Evolutionary conservation across 345 rosid genomes (phyloP), one percentile per base, ranked within the genome.

Genomic region (Luvunga scandens): DNA sequence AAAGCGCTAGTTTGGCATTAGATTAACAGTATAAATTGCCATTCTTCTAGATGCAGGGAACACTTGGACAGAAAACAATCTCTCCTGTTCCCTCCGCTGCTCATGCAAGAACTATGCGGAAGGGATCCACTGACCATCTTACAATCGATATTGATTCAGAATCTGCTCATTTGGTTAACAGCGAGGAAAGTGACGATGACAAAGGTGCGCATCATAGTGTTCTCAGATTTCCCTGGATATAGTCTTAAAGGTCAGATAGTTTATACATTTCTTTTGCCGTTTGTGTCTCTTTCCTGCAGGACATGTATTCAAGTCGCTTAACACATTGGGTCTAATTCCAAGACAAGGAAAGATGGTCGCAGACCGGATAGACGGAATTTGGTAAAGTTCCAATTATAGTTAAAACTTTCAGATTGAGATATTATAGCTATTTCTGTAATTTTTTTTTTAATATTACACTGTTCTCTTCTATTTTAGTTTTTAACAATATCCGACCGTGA

Each of bases 121-220:
- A 95, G 84, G 99, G 93, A 70, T 91, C 99, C 31, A 71, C 92
- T 1, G 98, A 95, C 74, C 98, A 95, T 81, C 98, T 93, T n/a
- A 87, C 92, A 42, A 89, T 95, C 55, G 88, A 83, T 81, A 84
- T 95, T 71, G 99, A 91, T 73, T 72, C 81, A 22, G 98, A 95
- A 73, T 83, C 97, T 33, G 85, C 82, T 77, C 91, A 77, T 77
- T 85, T 93, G 73, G 84, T 92, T 73, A 86, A 76, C 83, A 68
- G 69, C 9, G 89, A 79, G 82, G 92, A 89, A 83, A 86, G 91
- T 22, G 94, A 92, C 50, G 94, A 89, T 81, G 98, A 91, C 70
- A 95, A 95, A 92, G 99, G 99, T 88, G 59, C 45, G 77, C 80
- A 80, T 65, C 75, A 73, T 75, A 16, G 3, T 10, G 59, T 57